Evolutionary conservation across 2,329 filamentous ascomycete species (phyloP).

Genomic region (Clathrospora elynae): DNA sequence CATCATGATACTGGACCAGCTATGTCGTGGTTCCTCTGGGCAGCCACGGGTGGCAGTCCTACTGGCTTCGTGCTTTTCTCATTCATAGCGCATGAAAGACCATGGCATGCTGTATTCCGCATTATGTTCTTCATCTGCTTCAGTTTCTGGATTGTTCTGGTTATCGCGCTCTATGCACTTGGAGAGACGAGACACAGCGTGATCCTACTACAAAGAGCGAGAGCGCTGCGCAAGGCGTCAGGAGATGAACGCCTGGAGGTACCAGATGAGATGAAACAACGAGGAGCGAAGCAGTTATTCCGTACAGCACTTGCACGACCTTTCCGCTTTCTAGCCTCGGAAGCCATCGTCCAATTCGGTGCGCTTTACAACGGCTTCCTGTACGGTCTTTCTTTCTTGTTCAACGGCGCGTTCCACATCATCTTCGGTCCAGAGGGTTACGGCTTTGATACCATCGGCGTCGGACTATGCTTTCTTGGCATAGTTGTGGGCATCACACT

Average conservation of each 20-base stretch:
- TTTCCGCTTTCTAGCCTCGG: constrained; percentile 54
- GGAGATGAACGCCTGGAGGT: constrained; percentile 39
- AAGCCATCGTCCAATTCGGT: constrained; percentile 56
- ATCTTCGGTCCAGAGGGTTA: constrained; percentile 55
- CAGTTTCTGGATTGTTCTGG: constrained; percentile 52
- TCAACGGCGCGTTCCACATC: constrained; percentile 57
- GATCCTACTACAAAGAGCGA: constrained; percentile 48
- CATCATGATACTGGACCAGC: constrained; percentile 51
- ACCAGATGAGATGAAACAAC: constrained; percentile 49
- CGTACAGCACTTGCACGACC: constrained; percentile 53
- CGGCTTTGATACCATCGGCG: constrained; percentile 48
- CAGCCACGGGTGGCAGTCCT: constrained; percentile 54
- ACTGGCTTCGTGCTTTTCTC: constrained; percentile 55
- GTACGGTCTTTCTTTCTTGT: constrained; percentile 57
- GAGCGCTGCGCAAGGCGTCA: constrained; percentile 31
- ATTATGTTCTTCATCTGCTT: constrained; percentile 55
- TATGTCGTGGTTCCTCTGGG: constrained; percentile 54
- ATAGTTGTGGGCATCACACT: constrained; percentile 51
- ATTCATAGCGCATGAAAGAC: constrained; percentile 51
- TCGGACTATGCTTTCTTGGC: constrained; percentile 51
- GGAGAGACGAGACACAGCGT: constrained; percentile 55
- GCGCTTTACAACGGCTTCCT: constrained; percentile 57
- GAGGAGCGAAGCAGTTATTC: constrained; percentile 49
- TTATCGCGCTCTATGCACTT: constrained; percentile 43
- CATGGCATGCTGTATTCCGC: constrained; percentile 55